Evolutionary conservation across 2,329 filamentous ascomycete species (phyloP), one percentile per base, ranked within the genome.

Genomic region (Monosporascus sp.): DNA sequence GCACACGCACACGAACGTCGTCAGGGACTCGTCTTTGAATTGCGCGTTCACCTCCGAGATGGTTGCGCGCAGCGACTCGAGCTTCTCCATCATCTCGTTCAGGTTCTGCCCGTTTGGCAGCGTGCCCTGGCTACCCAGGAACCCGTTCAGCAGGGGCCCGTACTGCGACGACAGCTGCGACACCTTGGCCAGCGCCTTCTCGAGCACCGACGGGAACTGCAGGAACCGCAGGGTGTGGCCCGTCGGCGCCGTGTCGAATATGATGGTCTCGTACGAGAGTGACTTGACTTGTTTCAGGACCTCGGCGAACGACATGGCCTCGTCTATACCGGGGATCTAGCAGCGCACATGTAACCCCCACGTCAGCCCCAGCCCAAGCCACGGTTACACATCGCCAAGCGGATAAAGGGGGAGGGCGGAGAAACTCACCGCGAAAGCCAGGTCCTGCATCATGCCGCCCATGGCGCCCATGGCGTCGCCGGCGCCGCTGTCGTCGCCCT

Each of bases 261-360:
- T 90, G 75, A 99, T 97, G 66, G 93, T 90, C 72, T 97, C 94
- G 82, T 99, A 99, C 48, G 91, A 96, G 69, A 97, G 88, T 41
- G 90, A 96, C 76, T 97, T 97, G 76, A 99, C 94, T 74, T 99
- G 94, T 75, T 99, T 99, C 66, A 99, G 82, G 59, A 99, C 94
- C 77, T 99, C 94, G 70, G 94, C 94, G 69, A 99, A 99, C 53
- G 92, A 97, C 94, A 99, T 99, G 71, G 94, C 94, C 74, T 99
- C 94, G 70, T 99, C 94, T 57, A 99, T 96, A 74, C 94, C 94
- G 18, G 94, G 94, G 57, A 99, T 99, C 90, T 96, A 63, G 14
- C 48, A 20, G 9, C 9, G 6, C 22, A 14, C 14, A 52, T 61
- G 3, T n/a, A 27, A 25, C 20, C 9, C 27, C 3, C 9, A 31